phyloP scores from a whole-genome alignment of 2,329 filamentous ascomycete species.

The Whalleya microplaca region DNA sequence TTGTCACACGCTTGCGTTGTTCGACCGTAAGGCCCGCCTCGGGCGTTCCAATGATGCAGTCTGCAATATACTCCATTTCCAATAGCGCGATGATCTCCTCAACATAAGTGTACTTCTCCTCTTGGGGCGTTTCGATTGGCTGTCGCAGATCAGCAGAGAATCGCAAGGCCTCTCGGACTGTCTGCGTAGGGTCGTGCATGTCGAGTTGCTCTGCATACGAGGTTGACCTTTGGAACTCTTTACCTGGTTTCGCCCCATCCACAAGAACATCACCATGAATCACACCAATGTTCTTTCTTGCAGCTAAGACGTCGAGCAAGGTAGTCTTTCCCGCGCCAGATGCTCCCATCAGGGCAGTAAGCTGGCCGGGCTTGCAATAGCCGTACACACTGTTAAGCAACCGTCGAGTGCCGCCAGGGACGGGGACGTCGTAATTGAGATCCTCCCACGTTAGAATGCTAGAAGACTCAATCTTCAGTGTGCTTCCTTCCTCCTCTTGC shows the following conservation, averaged over 20 bases:
- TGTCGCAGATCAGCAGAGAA: conserved; percentile 67
- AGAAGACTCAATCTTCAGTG: conserved; percentile 62
- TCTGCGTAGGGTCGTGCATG: conserved; percentile 64
- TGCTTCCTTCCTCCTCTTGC: conserved; percentile 48
- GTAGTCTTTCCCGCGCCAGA: conserved; percentile 90
- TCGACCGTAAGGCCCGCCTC: conserved; percentile 73
- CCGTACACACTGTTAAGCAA: conserved; percentile 63
- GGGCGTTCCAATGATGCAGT: conserved; percentile 60
- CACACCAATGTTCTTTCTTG: conserved; percentile 64
- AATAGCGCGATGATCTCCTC: conserved; percentile 63
- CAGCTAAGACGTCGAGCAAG: conserved; percentile 73
- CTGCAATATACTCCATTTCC: conserved; percentile 62
- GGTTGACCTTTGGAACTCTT: conserved; percentile 64
- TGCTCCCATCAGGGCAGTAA: conserved; percentile 81
- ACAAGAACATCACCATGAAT: conserved; percentile 61
- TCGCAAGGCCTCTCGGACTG: conserved; percentile 64
- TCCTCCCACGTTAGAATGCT: conserved; percentile 85
- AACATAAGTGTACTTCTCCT: conserved; percentile 62
- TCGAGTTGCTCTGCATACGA: conserved; percentile 67
- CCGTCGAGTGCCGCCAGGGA: conserved; percentile 58
- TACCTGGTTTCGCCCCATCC: conserved; percentile 59
- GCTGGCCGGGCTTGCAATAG: conserved; percentile 75
- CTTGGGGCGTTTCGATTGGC: conserved; percentile 53
- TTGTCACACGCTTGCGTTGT: conserved; percentile 78
- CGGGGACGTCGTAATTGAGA: conserved; percentile 75